A percentile compares a stretch with the other conserved stretches of the same genome.
Conservation (phyloP, 441 rosid genomes). For the Omphalea diandra region DNA sequence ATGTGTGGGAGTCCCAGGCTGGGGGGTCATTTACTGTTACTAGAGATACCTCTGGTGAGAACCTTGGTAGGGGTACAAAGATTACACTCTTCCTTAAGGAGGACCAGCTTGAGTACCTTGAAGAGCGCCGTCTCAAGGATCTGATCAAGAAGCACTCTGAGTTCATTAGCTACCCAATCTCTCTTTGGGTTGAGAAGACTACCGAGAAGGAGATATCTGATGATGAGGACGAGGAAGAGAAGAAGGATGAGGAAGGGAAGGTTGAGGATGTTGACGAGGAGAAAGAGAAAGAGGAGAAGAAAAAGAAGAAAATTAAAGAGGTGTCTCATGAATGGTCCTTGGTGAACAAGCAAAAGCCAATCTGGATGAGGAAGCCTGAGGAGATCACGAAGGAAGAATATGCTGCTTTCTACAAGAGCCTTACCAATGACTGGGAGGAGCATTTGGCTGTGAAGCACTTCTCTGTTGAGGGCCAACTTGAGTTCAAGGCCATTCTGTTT, state of each 20-base stretch:
- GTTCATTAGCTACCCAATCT: slow-evolving; percentile 81
- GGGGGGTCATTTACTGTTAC: slow-evolving; percentile 87
- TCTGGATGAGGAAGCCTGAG: slow-evolving; percentile 90
- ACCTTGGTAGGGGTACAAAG: slow-evolving; percentile 79
- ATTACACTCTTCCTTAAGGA: slow-evolving; percentile 70
- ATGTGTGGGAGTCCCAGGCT: slow-evolving; percentile 87
- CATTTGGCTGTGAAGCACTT: slow-evolving; percentile 85
- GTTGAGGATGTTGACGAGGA: slow-evolving; percentile 81
- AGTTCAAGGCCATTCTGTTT: slow-evolving; percentile 85
- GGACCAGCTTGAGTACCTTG: slow-evolving; percentile 77
- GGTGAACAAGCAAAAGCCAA: slow-evolving; percentile 81
- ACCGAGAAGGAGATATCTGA: slow-evolving; percentile 79
- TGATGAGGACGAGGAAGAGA: slow-evolving; percentile 65
- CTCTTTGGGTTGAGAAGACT: slow-evolving; percentile 82
- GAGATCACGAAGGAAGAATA: slow-evolving; percentile 88
- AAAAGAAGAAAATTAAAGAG: slow-evolving; percentile 83
- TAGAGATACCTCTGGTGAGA: slow-evolving; percentile 62
- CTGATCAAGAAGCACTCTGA: slow-evolving; percentile 85
- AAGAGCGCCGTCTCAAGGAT: slow-evolving; percentile 81
- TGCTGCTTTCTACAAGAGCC: slow-evolving; percentile 88
- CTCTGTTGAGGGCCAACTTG: slow-evolving; percentile 92
- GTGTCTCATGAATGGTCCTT: slow-evolving; percentile 72
- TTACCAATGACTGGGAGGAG: slow-evolving; percentile 92
- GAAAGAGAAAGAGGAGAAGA: slow-evolving; percentile 63
- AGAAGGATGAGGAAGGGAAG: slow-evolving; percentile 64